phyloP scores from a whole-genome alignment of 2,329 filamentous ascomycete genomes.

The Dactylellina parvicollis region DNA sequence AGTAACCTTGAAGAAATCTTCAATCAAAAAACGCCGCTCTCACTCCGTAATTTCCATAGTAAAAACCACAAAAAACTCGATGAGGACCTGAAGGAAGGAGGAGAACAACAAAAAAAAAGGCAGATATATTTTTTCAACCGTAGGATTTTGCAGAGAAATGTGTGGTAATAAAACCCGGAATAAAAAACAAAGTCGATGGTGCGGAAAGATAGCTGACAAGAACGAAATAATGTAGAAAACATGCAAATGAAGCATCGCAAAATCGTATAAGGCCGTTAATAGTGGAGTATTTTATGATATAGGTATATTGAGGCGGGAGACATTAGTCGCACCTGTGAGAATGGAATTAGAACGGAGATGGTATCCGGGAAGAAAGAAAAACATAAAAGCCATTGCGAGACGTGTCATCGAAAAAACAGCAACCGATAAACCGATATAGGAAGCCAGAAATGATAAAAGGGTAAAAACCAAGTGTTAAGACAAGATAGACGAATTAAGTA shows the following conservation, averaged over 20 bases:
- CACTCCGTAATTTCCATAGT: constrained; percentile 45
- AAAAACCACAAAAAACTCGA: background rate
- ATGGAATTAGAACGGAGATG: constrained; percentile 21
- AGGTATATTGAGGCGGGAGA: background rate
- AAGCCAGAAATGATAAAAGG: constrained; percentile 2
- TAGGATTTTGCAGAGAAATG: background rate
- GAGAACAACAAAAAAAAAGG: background rate
- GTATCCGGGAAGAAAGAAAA: background rate
- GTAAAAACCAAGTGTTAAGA: constrained; percentile 33
- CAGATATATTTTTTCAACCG: constrained; percentile 18
- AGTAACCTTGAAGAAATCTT: constrained; percentile 37
- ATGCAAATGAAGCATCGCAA: constrained; percentile 13
- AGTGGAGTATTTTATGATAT: constrained; percentile 50
- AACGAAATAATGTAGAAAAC: constrained; percentile 5
- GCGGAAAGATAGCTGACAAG: background rate
- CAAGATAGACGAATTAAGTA: constrained; percentile 33
- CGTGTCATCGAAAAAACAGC: background rate
- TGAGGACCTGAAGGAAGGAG: background rate
- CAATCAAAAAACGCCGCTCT: constrained; percentile 38
- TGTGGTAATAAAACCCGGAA: background rate
- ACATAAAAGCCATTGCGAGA: background rate
- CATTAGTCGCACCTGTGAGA: constrained; percentile 13
- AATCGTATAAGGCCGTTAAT: constrained; percentile 45
- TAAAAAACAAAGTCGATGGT: background rate
- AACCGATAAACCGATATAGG: background rate